Evolutionary conservation across 345 rosid species (phyloP).

Genomic region (Cardamine occulta): DNA sequence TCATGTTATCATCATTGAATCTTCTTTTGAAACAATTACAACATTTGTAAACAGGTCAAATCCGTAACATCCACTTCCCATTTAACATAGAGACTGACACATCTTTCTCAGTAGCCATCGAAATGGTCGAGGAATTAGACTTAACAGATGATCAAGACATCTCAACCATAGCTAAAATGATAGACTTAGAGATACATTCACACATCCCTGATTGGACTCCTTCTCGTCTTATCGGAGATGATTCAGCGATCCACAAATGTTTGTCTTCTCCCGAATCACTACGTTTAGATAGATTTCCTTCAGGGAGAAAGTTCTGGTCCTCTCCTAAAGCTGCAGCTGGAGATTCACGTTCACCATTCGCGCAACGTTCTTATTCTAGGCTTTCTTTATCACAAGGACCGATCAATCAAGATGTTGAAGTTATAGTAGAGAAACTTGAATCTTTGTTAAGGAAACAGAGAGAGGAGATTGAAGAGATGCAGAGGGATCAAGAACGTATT

Average conservation of each 20-base stretch:
- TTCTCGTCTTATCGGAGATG: conserved; percentile 37
- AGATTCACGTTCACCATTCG: conserved; percentile 48
- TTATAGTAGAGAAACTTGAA: conserved; percentile 59
- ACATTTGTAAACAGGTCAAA: conserved; percentile 55
- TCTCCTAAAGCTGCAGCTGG: conserved; percentile 62
- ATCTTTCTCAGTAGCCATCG: conserved; percentile 80
- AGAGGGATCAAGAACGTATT: conserved; percentile 58
- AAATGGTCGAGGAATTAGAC: conserved; percentile 95
- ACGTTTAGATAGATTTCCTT: conserved; percentile 73
- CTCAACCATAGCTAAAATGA: conserved; percentile 71
- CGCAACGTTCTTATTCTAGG: conserved; percentile 31
- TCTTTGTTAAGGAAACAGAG: conserved; percentile 62
- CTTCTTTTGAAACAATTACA: background rate
- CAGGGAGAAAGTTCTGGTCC: conserved; percentile 89
- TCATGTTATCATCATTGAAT: background rate
- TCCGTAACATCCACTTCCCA: conserved; percentile 94
- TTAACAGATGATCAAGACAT: conserved; percentile 92
- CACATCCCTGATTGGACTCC: conserved; percentile 76
- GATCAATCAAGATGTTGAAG: conserved; percentile 38
- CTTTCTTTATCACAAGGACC: conserved; percentile 29
- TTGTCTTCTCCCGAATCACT: conserved; percentile 48
- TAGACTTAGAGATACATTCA: conserved; percentile 73
- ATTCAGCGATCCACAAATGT: conserved; percentile 38
- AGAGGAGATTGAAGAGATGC: conserved; percentile 68
- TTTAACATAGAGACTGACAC: conserved; percentile 89